These are phyloP conservation scores for Lyophyllum semitale DNA, from an alignment of 768 basidiomycete species.

Conservation along the genomic window DNA sequence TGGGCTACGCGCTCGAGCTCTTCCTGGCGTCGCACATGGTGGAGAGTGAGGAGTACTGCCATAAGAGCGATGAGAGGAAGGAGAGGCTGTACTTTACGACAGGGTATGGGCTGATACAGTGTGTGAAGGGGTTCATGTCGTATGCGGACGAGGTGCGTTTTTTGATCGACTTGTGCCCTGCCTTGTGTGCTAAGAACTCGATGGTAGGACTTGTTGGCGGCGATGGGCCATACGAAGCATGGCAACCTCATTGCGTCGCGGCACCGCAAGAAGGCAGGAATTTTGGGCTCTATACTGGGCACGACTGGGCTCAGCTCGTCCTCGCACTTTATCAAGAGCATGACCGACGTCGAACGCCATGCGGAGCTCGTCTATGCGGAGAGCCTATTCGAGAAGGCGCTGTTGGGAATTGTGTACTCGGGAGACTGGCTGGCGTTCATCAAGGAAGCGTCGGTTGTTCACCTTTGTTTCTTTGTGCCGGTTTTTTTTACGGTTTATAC, in stretches of 20 bases:
- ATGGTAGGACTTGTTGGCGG: conserved; percentile 71
- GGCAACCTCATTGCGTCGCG: conserved; percentile 72
- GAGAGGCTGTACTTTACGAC: conserved; percentile 84
- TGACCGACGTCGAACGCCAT: conserved; percentile 82
- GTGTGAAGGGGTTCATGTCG: conserved; percentile 90
- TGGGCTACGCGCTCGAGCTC: conserved; percentile 68
- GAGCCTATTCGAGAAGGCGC: conserved; percentile 64
- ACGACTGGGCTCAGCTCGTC: conserved; percentile 47
- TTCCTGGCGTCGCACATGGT: conserved; percentile 87
- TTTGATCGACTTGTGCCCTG: background rate
- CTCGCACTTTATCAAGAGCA: conserved; percentile 65
- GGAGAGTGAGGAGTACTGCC: conserved; percentile 80
- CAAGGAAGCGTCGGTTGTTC: conserved; percentile 79
- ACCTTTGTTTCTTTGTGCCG: background rate
- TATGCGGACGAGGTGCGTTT: conserved; percentile 77
- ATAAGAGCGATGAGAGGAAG: conserved; percentile 59
- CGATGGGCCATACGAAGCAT: conserved; percentile 73
- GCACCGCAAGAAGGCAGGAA: conserved; percentile 76
- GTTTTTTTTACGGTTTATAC: conserved; percentile 5
- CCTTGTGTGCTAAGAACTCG: background rate
- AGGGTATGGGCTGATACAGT: conserved; percentile 86
- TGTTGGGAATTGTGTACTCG: conserved; percentile 88
- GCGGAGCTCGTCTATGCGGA: conserved; percentile 94
- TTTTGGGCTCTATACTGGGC: conserved; percentile 64
- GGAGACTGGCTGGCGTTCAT: conserved; percentile 94